Percentiles rank a stretch among this genome's conserved stretches.
Conservation (phyloP, 495 filamentous ascomycete genomes). For the Articulospora tetracladia region DNA sequence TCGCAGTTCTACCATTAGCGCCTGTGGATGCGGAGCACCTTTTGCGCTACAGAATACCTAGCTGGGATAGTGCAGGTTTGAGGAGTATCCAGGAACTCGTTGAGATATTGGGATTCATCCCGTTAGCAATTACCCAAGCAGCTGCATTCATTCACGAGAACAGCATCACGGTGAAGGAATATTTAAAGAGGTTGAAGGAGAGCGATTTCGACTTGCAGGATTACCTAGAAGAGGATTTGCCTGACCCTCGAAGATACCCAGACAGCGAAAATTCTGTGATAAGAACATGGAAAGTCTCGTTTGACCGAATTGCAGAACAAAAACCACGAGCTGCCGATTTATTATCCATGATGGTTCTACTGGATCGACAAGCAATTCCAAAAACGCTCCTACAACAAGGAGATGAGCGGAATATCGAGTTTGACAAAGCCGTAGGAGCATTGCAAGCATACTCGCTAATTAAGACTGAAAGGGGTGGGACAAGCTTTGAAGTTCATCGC, state of each 20-base stretch:
- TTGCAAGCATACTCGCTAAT: neutral
- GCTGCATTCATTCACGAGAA: neutral
- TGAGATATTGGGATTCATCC: constrained; percentile 23
- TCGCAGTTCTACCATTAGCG: constrained; percentile 18
- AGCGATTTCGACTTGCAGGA: constrained; percentile 9
- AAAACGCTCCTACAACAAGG: neutral
- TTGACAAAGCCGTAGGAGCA: constrained; percentile 6
- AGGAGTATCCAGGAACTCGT: constrained; percentile 25
- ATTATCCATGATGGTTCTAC: neutral
- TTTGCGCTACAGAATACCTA: constrained; percentile 8
- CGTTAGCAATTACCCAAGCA: neutral
- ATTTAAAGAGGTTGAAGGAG: neutral
- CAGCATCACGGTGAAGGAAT: neutral
- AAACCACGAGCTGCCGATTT: neutral
- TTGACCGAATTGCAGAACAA: neutral
- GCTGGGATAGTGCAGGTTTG: constrained; percentile 39
- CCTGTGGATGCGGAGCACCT: constrained; percentile 7
- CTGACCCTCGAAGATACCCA: neutral
- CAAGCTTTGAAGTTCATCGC: neutral
- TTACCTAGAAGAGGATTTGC: neutral
- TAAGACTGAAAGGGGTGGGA: neutral
- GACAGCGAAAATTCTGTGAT: neutral
- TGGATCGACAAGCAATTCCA: neutral
- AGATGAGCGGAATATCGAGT: neutral
- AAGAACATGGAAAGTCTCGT: neutral